These are phyloP conservation scores for Aspergillus nomiae DNA, from an alignment of 2,329 filamentous ascomycete genomes.

Conservation along the genomic window DNA sequence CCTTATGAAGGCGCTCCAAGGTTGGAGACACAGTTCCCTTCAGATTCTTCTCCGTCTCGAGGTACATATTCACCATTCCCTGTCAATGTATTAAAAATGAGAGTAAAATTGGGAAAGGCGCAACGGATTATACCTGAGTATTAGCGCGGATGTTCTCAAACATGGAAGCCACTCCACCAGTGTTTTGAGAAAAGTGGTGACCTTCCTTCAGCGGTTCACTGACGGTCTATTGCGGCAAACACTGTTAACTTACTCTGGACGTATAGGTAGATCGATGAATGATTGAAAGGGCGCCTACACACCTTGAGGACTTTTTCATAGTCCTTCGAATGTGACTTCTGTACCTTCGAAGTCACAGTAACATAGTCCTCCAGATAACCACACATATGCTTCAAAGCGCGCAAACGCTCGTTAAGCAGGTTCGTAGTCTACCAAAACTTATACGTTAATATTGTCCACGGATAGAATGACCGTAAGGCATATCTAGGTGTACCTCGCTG, in stretches of 20 bases:
- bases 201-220: slow-evolving; percentile 83
- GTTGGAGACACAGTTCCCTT: slow-evolving; percentile 84
- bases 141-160: slow-evolving; percentile 95
- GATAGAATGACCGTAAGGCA: too few species aligned
- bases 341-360: slow-evolving; percentile 78
- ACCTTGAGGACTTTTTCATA: slow-evolving; percentile 94
- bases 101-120: neutral
- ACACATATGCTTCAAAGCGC: slow-evolving; percentile 94
- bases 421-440: slow-evolving; percentile 63
- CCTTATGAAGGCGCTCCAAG: slow-evolving; percentile 86
- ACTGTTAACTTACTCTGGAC: slow-evolving; percentile 8
- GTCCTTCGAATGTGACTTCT: slow-evolving; percentile 84
- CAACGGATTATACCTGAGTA: slow-evolving; percentile 64
- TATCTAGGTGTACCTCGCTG: slow-evolving; percentile 34
- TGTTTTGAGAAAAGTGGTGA: slow-evolving; percentile 86
- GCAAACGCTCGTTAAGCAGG: slow-evolving; percentile 81
- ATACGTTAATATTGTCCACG: neutral
- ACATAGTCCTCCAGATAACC: slow-evolving; percentile 92
- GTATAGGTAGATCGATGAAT: neutral
- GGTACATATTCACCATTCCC: slow-evolving; percentile 82
- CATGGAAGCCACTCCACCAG: slow-evolving; percentile 84
- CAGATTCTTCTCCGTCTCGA: slow-evolving; percentile 87
- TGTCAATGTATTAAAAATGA: slow-evolving; percentile 38
- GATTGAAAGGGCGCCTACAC: slow-evolving; percentile 11
- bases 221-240: slow-evolving; percentile 62